Evolutionary conservation across 306 rosid species (phyloP), one percentile per base, ranked within the genome.

Genomic region (Prinsepia uniflora): DNA sequence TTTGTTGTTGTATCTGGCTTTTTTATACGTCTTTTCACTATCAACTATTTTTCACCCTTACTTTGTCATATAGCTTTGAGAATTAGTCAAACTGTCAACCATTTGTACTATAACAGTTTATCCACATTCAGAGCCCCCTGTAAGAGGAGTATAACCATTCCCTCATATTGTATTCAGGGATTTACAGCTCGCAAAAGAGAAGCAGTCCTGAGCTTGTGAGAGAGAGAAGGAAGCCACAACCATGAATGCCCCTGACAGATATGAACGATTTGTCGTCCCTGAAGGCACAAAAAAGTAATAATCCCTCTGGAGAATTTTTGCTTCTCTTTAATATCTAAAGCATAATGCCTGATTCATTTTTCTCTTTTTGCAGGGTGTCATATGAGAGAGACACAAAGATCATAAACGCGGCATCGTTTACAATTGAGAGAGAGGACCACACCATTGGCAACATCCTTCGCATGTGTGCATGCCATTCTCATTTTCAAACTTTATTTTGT

Each of bases 171-270:
- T 70, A 10, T 56, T 70, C 45, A 43, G 30, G 13, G 4, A 43
- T 15, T 36, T 69, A 5, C 17, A n/a, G n/a, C 53, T 15, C 46
- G 18, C 20, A 6, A 20, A 44, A 41, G 24, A 41, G 53, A 54
- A 40, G 4, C 42, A 3, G 7, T 43, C 44, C 54, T 42, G 46
- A 39, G 17, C 22, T 24, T 12, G 53, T 36, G 22, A 47, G 39
- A 60, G 19, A 47, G 19, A 64, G 45, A 71, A 63, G 61, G 19
- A 49, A 50, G 18, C 52, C 46, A 17, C 70, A 69, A 73, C 83
- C 68, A 93, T 93, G 98, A 90, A 93, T 46, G 98, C 96, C 20
- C 97, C 98, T 0, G 97, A 93, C 70, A 92, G 98, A 68, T 93
- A 93, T 55, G 98, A 93, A 68, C 90, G 96, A 61, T 93, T 93